Evolutionary conservation across 768 basidiomycete genomes (phyloP), one percentile per base, ranked within the genome.

Genomic region (Boletus eberwhitei): DNA sequence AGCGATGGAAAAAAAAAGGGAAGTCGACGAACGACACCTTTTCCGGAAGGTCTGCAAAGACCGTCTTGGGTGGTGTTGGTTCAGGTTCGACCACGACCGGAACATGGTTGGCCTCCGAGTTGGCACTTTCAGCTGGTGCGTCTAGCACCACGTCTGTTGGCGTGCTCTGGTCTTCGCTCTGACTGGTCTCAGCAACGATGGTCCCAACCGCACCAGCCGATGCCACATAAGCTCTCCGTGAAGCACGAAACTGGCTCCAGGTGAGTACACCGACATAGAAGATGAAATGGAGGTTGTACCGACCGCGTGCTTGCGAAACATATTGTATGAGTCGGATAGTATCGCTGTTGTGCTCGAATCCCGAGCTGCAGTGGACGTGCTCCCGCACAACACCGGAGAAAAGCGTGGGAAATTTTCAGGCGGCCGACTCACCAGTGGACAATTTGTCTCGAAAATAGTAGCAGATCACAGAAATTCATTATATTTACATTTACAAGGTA

Each of bases 241-340:
- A 68, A 43, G 53, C 64, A 56, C 66, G 64, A 59, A 67, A 37
- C 66, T 67, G 29, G 19, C 11, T 8, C 21, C 11, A 11, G 3
- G 40, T 60, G 12, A 53, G 50, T 17, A 48, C 0, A 17, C 2
- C 35, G 19, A 35, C 3, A 38, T 5, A 26, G 13, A 12, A 26
- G 6, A 21, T 5, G 8, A 13, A 34, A 53, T 17, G 2, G 1
- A 13, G 16, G 3, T 37, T 55, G 1, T 32, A 62, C 66, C 59
- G 36, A 67, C 66, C 36, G 59, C 54, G 26, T 66, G 58, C 53
- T 64, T 55, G 51, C 67, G 59, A 61, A 68, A 64, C 66, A 68
- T 66, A 29, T 29, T 3, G 29, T 54, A 29, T 36, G 4, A 5
- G 37, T 42, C 47, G 46, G 22, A 19, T 13, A 12, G 26, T 8